Evolutionary conservation across 345 rosid genomes (phyloP).

Genomic region (Arabis alpina): DNA sequence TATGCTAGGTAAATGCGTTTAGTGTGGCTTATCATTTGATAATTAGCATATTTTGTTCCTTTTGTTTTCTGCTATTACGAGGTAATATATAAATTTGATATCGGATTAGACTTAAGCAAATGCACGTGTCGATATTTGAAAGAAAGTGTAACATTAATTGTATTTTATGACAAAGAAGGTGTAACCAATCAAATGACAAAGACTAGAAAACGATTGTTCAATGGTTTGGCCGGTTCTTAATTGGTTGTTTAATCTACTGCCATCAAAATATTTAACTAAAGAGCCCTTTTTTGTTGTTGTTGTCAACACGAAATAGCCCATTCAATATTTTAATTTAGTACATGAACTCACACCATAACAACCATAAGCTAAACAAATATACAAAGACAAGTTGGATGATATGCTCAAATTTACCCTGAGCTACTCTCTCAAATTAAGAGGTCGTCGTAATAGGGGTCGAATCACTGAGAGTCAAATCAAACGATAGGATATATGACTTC

Average conservation of each 20-base stretch:
- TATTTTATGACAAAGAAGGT: constrained; percentile 24
- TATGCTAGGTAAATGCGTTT: constrained; percentile 17
- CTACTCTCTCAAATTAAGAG: too few relatives aligned
- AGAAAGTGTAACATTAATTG: constrained; percentile 19
- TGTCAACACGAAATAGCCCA: constrained; percentile 28
- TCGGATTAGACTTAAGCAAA: constrained; percentile 24
- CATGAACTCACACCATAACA: constrained; percentile 7
- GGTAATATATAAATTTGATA: background rate
- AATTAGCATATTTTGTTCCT: constrained; percentile 14
- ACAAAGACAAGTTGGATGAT: constrained; percentile 30
- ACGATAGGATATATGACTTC: too few relatives aligned
- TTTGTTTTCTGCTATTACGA: constrained; percentile 15
- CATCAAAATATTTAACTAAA: background rate
- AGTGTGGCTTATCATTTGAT: constrained; percentile 16
- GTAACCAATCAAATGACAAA: constrained; percentile 42
- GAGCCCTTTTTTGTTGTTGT: constrained; percentile 3
- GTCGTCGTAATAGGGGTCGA: too few relatives aligned
- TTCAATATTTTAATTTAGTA: constrained; percentile 15
- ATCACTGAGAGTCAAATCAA: too few relatives aligned
- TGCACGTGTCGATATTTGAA: constrained; percentile 37
- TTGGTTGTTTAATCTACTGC: constrained; percentile 27
- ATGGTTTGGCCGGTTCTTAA: constrained; percentile 44
- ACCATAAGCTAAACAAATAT: constrained; percentile 3
- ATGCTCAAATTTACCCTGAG: too few relatives aligned
- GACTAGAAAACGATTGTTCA: constrained; percentile 40